Evolutionary conservation across 2,329 filamentous ascomycete species (phyloP), one percentile per base, ranked within the genome.

Genomic region (Colletotrichum euphorbiae): DNA sequence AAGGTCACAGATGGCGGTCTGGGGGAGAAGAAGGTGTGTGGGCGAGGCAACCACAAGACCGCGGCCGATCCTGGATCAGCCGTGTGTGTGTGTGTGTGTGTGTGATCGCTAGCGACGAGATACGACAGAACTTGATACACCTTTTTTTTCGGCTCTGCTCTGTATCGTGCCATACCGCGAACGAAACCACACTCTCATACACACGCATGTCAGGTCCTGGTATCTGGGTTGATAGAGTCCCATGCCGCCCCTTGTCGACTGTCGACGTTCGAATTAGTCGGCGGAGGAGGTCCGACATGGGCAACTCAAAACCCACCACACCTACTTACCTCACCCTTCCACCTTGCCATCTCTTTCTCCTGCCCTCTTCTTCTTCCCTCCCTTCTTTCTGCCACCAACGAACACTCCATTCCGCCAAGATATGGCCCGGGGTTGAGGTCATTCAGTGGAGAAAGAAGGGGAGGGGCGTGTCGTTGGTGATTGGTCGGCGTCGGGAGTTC

Each of bases 381-480:
- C 31, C 5, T 33, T 17, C 11, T 24, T 9, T 11, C 19, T n/a
- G 15, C 45, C 4, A 12, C 51, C 9, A 54, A 54, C 17, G 33
- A 38, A 24, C 51, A 38, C 51, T 19, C 45, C 54, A 9, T 52
- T 46, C 36, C 46, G 58, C 46, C 58, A 52, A 51, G 46, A 51
- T 51, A 33, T 31, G 45, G 15, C 52, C 38, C 38, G 19, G 52
- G 15, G 52, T 51, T 28, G 28, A 51, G 48, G 12, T n/a, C 24
- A 24, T 36, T 28, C 33, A 31, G 24, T 24, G 24, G n/a, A 28
- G 24, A 52, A n/a, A 15, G 40, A 13, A 21, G 8, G 13, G 15
- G 15, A 17, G 13, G 57, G 57, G 45, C 17, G 45, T 40, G 45
- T 24, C 4, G 24, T 17, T 50, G 31, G 17, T 31, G 21, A n/a